These are phyloP conservation scores for Beauveria pseudobassiana DNA, from an alignment of 2,329 filamentous ascomycete species.

Conservation along the genomic window DNA sequence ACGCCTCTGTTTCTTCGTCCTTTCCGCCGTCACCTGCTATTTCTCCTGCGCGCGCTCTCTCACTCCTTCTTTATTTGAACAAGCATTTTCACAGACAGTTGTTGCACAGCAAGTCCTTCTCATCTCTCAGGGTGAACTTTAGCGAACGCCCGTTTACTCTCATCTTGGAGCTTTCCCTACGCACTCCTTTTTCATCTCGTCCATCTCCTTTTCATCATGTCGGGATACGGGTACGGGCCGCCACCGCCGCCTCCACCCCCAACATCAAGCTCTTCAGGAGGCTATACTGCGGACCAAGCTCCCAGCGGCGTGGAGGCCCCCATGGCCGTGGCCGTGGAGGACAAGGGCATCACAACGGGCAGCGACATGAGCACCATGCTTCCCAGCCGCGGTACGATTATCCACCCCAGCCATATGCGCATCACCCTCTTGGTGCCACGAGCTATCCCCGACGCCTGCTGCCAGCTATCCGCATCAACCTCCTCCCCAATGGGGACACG, in stretches of 20 bases:
- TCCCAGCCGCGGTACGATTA: conserved; percentile 37
- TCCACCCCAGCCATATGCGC: conserved; percentile 29
- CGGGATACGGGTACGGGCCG: conserved; percentile 46
- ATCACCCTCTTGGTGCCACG: conserved; percentile 23
- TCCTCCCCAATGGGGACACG: conserved; percentile 33
- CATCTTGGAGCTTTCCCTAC: too few species aligned
- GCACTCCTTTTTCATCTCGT: neutral
- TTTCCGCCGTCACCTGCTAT: neutral
- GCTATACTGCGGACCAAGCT: conserved; percentile 31
- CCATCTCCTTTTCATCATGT: conserved; percentile 28
- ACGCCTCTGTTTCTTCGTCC: neutral
- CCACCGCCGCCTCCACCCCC: conserved; percentile 39
- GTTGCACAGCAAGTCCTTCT: neutral
- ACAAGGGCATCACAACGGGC: conserved; percentile 30
- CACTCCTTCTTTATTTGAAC: neutral
- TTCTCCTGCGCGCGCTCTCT: neutral
- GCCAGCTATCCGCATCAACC: conserved; percentile 30
- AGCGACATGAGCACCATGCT: conserved; percentile 30
- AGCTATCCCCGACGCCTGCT: conserved; percentile 27
- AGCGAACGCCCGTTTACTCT: neutral
- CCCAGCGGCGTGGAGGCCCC: conserved; percentile 16
- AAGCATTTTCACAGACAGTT: neutral
- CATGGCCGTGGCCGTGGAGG: conserved; percentile 31
- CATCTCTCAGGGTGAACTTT: neutral
- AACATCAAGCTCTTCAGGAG: conserved; percentile 18